Base-by-base conservation (phyloP, 257 asterid genomes). In the Solanum verrucosum region DNA sequence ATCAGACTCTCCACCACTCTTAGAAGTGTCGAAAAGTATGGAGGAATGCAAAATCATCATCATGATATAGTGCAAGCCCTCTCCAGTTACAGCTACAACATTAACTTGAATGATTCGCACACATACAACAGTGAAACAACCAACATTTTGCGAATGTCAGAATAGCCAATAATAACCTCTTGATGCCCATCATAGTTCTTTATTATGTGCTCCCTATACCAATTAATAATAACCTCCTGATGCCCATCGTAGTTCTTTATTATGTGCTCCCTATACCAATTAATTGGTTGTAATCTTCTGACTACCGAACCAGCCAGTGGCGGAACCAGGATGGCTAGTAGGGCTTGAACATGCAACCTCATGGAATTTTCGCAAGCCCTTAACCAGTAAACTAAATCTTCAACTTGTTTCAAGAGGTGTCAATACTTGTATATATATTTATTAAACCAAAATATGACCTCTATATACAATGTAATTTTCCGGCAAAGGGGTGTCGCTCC, bases 141-240 rank as follows among this genome's bases (percentile, higher is more conserved):
- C 98, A 42, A 97, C 99, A 90, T 94, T 92, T 96, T 96, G 67
- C 99, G 98, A 18, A 98, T 94, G 93, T 96, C 99, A 1, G 96
- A 96, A 90, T 95, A 96, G 78, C 98, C 96, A 88, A 96, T 98
- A 98, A 94, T 95, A 87, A 96, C 98, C 98, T 96, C 99, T 89
- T 95, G 99, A 91, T 95, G 97, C 18, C 97, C 98, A 56, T 93
- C 91, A 87, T 96, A 98, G 93, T 96, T 95, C 89, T 92, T 93
- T 33, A 93, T 85, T 77, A 96, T 87, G 90, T 95, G 98, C 21
- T 95, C 93, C 44, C 88, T 93, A 87, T 96, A 96, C 99, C 98
- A 96, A 89, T 93, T 97, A 52, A 94, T 95, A 98, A 95, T 95
- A 88, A 96, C 98, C 98, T 96, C 99, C 90, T 95, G 99, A 91